Evolutionary conservation across 163 green algal species (phyloP).

Genomic region (Trebouxia gelatinosa): DNA sequence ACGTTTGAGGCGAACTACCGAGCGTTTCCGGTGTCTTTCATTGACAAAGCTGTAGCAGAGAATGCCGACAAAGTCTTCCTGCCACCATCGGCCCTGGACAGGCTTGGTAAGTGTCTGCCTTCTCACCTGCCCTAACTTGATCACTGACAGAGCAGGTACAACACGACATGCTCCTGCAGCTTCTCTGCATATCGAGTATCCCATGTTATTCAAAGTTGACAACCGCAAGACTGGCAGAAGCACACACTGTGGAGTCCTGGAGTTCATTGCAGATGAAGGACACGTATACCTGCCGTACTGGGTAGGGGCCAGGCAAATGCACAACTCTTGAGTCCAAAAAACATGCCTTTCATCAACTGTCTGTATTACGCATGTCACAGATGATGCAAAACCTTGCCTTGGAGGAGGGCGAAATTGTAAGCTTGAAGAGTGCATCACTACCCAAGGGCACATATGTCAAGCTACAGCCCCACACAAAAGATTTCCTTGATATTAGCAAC

Average conservation of each 20-base stretch:
- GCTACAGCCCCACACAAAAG: slow-evolving; percentile 90
- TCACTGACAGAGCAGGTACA: too few relatives aligned
- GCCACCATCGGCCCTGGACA: slow-evolving; percentile 92
- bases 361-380: too few relatives aligned
- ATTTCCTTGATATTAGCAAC: slow-evolving; percentile 99
- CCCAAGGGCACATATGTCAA: slow-evolving; percentile 96
- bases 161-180: slow-evolving; percentile 74
- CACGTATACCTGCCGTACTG: slow-evolving; percentile 98
- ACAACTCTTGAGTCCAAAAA: too few relatives aligned
- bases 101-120: slow-evolving; percentile 65
- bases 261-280: slow-evolving; percentile 98
- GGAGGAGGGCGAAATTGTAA: slow-evolving; percentile 89
- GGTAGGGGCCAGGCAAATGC: slow-evolving; percentile 65
- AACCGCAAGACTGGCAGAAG: slow-evolving; percentile 61
- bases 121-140: too few relatives aligned
- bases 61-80: slow-evolving; percentile 96
- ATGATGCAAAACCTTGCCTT: slow-evolving; percentile 98
- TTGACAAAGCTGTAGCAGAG: slow-evolving; percentile 89
- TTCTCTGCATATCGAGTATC: slow-evolving; percentile 96
- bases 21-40: slow-evolving; percentile 93
- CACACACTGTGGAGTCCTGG: slow-evolving; percentile 98
- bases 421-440: slow-evolving; percentile 79
- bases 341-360: too few relatives aligned
- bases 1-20: slow-evolving; percentile 88
- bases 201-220: slow-evolving; percentile 97